Base-by-base conservation (phyloP, 305 asterid genomes). In the Plantago lanceolata region DNA sequence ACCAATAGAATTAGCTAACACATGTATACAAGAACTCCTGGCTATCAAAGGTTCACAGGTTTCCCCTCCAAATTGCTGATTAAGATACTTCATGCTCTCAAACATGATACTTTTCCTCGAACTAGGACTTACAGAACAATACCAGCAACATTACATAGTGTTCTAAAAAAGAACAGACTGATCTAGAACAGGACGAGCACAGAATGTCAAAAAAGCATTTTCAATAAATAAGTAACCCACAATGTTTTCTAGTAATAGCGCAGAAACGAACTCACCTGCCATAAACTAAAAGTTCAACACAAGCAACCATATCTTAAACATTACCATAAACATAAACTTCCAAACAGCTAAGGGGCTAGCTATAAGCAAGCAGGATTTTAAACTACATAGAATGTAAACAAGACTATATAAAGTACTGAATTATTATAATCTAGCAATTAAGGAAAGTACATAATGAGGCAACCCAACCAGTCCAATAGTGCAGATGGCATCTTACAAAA, bases 401-500 rank as follows among this genome's bases (percentile, higher is more conserved):
- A 83, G 77, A 71, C 76, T 67, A 76, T 75, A 78, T 69, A 67
- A 65, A 77, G 73, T 71, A 82, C 77, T 8, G 79, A 83, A 76
- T 82, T 78, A 81, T 84, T 80, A 69, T 62, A 61, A 66, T 70
- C 88, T 78, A 78, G 79, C 79, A 83, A 71, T 33, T 33, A 33
- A 33, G 40, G 40, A 11, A 33, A 33, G 40, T 33, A 33, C 40
- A 33, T 33, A 33, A 33, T 7, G 2, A 6, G 40, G 81, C 81
- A 82, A 78, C 71, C 80, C 88, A 80, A 82, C 77, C 81, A 74
- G 79, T 61, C 79, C 77, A 73, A 71, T 62, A 63, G 37, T 61
- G 75, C 69, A 69, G 67, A 74, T 71, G 76, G 70, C 72, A 70
- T 76, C 87, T 33, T 33, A 33, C 40, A 76, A 72, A 74, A 72